Evolutionary conservation across 2,329 filamentous ascomycete species (phyloP).

Genomic region (Apiospora hydei): DNA sequence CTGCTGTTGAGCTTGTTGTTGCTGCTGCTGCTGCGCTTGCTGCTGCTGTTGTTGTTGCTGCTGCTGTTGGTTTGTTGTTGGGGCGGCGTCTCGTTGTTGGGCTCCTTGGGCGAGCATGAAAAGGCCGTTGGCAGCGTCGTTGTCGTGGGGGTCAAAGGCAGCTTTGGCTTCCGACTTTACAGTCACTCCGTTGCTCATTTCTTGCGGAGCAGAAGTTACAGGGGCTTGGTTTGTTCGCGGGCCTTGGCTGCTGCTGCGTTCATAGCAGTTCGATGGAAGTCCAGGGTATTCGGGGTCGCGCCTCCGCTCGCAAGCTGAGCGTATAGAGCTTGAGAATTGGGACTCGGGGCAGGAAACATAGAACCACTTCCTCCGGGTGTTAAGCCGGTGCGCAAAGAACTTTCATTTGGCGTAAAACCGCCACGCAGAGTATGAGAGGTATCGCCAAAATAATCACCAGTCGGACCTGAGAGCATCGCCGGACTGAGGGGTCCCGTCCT

Average conservation of each 20-base stretch:
- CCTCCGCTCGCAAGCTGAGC: constrained; percentile 80
- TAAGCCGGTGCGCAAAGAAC: constrained; percentile 86
- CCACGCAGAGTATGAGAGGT: constrained; percentile 75
- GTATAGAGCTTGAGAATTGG: constrained; percentile 84
- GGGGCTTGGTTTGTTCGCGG: constrained; percentile 50
- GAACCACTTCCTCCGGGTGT: constrained; percentile 95
- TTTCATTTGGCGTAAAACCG: constrained; percentile 96
- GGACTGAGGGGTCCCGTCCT: constrained; percentile 93
- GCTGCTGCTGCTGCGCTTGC: neutral
- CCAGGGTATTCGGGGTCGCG: constrained; percentile 87
- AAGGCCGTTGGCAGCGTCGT: constrained; percentile 92
- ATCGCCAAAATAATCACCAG: constrained; percentile 88
- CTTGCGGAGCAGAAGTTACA: constrained; percentile 55
- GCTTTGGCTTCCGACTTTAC: constrained; percentile 60
- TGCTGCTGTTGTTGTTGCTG: neutral
- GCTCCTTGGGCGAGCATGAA: constrained; percentile 84
- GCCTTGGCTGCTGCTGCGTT: constrained; percentile 74
- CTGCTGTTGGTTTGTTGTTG: constrained; percentile 49
- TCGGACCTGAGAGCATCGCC: constrained; percentile 91
- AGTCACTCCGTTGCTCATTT: constrained; percentile 50
- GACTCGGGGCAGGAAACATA: constrained; percentile 94
- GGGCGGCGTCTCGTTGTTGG: constrained; percentile 62
- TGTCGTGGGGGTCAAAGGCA: constrained; percentile 84
- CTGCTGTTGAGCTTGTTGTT: neutral
- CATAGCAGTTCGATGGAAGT: constrained; percentile 93